Conservation (phyloP, 2,329 filamentous ascomycete species). For the Thielaviopsis musarum region DNA sequence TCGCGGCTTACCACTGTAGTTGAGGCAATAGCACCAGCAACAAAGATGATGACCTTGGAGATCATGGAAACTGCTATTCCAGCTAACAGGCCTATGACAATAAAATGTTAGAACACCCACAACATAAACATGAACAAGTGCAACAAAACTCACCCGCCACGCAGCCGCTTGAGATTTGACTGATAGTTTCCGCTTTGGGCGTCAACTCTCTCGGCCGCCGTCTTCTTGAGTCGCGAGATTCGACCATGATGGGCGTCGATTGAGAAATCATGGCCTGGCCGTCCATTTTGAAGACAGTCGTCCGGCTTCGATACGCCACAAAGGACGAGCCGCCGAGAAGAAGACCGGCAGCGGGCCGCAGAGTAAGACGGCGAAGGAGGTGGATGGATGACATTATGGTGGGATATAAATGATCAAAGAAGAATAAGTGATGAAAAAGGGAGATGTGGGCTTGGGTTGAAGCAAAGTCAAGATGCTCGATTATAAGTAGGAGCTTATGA, state of each 20-base stretch:
- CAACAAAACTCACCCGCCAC: constrained; percentile 26
- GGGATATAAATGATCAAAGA: neutral
- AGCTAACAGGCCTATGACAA: constrained; percentile 35
- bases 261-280: neutral
- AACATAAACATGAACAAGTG: neutral
- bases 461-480: neutral
- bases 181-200: constrained; percentile 8
- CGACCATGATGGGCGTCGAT: neutral
- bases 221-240: neutral
- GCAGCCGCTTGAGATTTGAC: constrained; percentile 37
- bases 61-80: constrained; percentile 53
- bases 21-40: constrained; percentile 48
- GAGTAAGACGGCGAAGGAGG: neutral
- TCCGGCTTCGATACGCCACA: neutral
- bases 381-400: neutral
- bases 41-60: constrained; percentile 49
- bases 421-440: neutral
- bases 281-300: neutral
- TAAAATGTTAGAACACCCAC: constrained; percentile 1
- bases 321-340: neutral
- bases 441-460: neutral
- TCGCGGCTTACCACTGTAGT: constrained; percentile 39
- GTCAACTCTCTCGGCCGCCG: neutral
- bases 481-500: neutral
- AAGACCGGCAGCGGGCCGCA: neutral